Evolutionary conservation across 768 basidiomycete genomes (phyloP).

Genomic region (Hysterangium stoloniferum): DNA sequence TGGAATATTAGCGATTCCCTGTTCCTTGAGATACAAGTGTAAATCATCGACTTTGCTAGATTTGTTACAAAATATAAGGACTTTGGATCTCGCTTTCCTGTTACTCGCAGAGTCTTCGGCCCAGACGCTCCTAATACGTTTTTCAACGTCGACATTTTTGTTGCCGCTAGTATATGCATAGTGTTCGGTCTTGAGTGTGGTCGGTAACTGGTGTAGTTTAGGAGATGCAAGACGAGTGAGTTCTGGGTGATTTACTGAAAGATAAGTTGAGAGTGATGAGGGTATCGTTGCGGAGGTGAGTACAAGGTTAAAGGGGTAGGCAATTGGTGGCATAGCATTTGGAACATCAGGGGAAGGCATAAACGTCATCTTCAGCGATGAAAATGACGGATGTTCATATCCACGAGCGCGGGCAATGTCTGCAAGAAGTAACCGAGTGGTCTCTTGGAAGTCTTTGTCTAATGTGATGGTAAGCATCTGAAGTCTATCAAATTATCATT

Average conservation of each 20-base stretch:
- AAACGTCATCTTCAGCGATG: constrained; percentile 14
- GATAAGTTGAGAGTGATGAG: constrained; percentile 56
- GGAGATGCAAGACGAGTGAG: constrained; percentile 76
- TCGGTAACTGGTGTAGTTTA: constrained; percentile 69
- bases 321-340: constrained; percentile 21
- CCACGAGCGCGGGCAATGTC: constrained; percentile 62
- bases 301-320: constrained; percentile 74
- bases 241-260: constrained; percentile 52
- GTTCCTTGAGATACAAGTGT: constrained; percentile 46
- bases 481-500: background rate
- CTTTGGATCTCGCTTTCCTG: constrained; percentile 40
- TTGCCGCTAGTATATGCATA: constrained; percentile 74
- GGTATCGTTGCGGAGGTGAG: constrained; percentile 87
- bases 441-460: constrained; percentile 80
- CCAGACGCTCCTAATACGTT: constrained; percentile 68
- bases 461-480: background rate
- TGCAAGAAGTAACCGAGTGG: constrained; percentile 61
- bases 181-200: constrained; percentile 62
- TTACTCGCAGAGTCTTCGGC: constrained; percentile 44
- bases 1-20: constrained; percentile 54
- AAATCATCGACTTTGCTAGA: constrained; percentile 59
- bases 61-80: constrained; percentile 82
- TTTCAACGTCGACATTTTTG: constrained; percentile 72
- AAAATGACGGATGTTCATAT: constrained; percentile 30
- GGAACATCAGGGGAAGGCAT: constrained; percentile 15